Conservation (phyloP, 225 moss, liverwort and hornwort genomes). For the Polytrichum formosum region DNA sequence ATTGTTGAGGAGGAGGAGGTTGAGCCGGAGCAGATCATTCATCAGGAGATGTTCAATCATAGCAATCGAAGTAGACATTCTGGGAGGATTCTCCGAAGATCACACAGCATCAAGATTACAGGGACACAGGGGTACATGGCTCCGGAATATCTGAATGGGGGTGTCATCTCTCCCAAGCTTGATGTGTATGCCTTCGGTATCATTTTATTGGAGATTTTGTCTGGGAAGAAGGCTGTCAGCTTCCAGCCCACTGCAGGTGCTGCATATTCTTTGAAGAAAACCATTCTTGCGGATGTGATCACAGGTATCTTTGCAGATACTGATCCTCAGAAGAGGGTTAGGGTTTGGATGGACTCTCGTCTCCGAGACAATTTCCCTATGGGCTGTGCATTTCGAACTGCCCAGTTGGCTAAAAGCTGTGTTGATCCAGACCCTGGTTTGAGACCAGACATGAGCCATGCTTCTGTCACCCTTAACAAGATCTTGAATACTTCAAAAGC, state of each 20-base stretch:
- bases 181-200: slow-evolving; percentile 90
- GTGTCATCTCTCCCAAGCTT: slow-evolving; percentile 59
- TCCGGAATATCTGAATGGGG: slow-evolving; percentile 66
- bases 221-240: slow-evolving; percentile 68
- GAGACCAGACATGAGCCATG: slow-evolving; percentile 77
- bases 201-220: slow-evolving; percentile 75
- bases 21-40: too few species aligned
- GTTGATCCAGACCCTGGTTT: slow-evolving; percentile 51
- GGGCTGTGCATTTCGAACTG: slow-evolving; percentile 52
- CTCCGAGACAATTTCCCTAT: slow-evolving; percentile 75
- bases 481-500: slow-evolving; percentile 52
- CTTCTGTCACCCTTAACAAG: slow-evolving; percentile 54
- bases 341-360: slow-evolving; percentile 81
- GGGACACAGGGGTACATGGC: slow-evolving; percentile 92
- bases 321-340: slow-evolving; percentile 53
- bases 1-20: too few species aligned
- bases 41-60: too few species aligned
- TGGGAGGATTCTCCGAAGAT: slow-evolving; percentile 28
- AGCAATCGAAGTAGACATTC: neutral
- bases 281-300: slow-evolving; percentile 58
- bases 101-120: slow-evolving; percentile 72
- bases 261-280: slow-evolving; percentile 51
- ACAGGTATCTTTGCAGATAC: slow-evolving; percentile 48
- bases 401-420: slow-evolving; percentile 57
- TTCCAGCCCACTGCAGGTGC: slow-evolving; percentile 36